phyloP scores from a whole-genome alignment of 1,139 yeast genomes.

The Suzukiozyma palmioleophila region DNA sequence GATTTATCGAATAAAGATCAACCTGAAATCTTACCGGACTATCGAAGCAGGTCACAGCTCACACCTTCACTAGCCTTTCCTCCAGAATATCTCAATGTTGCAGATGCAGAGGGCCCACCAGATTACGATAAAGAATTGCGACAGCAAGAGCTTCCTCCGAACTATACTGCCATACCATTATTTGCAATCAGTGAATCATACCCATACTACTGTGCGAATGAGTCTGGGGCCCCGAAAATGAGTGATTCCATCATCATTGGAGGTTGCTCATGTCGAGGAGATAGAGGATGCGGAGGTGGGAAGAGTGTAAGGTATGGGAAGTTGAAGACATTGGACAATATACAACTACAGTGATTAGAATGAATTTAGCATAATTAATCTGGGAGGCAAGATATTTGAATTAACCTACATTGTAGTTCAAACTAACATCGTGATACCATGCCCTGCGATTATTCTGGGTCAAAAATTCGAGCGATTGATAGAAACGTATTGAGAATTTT shows the following conservation, averaged over 20 bases:
- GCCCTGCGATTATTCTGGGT: no score
- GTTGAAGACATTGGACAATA: not conserved
- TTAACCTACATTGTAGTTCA: no score
- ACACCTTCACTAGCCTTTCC: not conserved
- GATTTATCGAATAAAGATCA: not conserved
- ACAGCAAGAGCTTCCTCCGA: slow-evolving; percentile 2
- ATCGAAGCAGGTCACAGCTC: slow-evolving; percentile 1
- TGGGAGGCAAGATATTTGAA: no score
- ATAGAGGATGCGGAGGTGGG: slow-evolving; percentile 3
- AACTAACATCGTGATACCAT: no score
- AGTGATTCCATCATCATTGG: slow-evolving; percentile 2
- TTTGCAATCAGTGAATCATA: slow-evolving; percentile 2
- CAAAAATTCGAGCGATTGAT: no score
- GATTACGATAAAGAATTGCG: slow-evolving; percentile 1
- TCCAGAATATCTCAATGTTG: slow-evolving; percentile 1
- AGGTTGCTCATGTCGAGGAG: slow-evolving; percentile 2
- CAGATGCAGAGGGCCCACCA: not conserved
- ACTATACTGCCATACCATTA: slow-evolving; percentile 2
- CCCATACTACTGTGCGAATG: slow-evolving; percentile 3
- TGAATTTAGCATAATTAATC: no score
- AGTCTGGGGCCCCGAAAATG: not conserved
- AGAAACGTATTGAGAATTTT: no score
- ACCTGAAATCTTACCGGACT: slow-evolving; percentile 1
- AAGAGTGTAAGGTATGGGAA: slow-evolving; percentile 2
- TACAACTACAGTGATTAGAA: not conserved